Evolutionary conservation across 2,329 filamentous ascomycete genomes (phyloP).

Genomic region (Leptographium wingfieldii): DNA sequence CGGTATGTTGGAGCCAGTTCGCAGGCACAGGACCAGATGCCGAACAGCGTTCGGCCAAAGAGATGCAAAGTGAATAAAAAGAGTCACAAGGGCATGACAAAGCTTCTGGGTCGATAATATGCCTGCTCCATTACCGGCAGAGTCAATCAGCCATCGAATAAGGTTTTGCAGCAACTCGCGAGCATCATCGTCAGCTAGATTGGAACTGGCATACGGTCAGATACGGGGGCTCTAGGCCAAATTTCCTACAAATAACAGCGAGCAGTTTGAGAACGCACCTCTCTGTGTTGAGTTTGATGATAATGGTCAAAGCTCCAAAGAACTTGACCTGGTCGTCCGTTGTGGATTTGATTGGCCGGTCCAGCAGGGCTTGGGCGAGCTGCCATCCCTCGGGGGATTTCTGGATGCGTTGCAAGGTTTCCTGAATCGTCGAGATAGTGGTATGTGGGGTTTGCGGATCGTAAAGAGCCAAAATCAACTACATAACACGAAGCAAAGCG

Average conservation of each 20-base stretch:
- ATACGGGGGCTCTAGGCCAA: too few relatives aligned
- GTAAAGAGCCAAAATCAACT: slow-evolving; percentile 41
- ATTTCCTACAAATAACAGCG: too few relatives aligned
- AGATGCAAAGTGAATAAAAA: slow-evolving; percentile 57
- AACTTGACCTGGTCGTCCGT: slow-evolving; percentile 69
- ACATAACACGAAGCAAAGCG: background rate
- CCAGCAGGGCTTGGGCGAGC: slow-evolving; percentile 63
- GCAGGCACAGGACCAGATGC: slow-evolving; percentile 50
- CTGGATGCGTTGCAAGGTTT: slow-evolving; percentile 67
- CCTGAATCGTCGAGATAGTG: slow-evolving; percentile 44
- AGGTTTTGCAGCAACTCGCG: slow-evolving; percentile 47
- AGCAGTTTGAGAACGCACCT: slow-evolving; percentile 37
- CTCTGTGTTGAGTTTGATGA: slow-evolving; percentile 88
- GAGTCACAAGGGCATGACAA: slow-evolving; percentile 63
- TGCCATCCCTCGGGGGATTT: slow-evolving; percentile 73
- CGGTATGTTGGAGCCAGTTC: slow-evolving; percentile 29
- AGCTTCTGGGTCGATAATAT: slow-evolving; percentile 59
- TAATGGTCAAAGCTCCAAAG: slow-evolving; percentile 85
- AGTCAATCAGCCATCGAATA: slow-evolving; percentile 48
- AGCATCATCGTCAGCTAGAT: slow-evolving; percentile 44
- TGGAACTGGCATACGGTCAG: slow-evolving; percentile 21
- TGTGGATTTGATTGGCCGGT: slow-evolving; percentile 25
- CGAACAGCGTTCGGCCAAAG: slow-evolving; percentile 54
- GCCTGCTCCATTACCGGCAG: slow-evolving; percentile 37
- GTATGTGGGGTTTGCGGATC: slow-evolving; percentile 33